Percentiles rank a stretch among this genome's conserved stretches.
phyloP scores from a whole-genome alignment of 1,284 basidiomycete genomes.

The Cryptococcus sp. region DNA sequence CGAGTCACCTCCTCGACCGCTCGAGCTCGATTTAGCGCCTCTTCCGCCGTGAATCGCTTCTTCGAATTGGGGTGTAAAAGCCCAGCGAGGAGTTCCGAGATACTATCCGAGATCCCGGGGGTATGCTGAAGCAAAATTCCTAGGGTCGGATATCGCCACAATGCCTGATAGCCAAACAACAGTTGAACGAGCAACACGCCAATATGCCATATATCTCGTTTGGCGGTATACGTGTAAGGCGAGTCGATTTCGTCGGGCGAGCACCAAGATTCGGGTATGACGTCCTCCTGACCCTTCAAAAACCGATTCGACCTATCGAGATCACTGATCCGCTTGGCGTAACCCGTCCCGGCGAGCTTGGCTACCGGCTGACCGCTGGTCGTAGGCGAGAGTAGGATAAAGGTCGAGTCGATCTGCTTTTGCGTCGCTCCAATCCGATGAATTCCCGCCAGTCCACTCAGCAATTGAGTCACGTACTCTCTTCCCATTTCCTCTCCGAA shows the following conservation, averaged over 20 bases:
- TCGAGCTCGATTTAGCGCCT: slow-evolving; percentile 31
- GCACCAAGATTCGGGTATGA: slow-evolving; percentile 38
- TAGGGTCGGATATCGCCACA: slow-evolving; percentile 35
- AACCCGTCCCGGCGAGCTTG: slow-evolving; percentile 42
- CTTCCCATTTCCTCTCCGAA: slow-evolving; percentile 38
- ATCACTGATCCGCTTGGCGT: slow-evolving; percentile 40
- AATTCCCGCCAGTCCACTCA: slow-evolving; percentile 37
- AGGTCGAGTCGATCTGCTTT: slow-evolving; percentile 40
- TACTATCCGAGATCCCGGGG: slow-evolving; percentile 22
- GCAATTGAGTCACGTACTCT: slow-evolving; percentile 40
- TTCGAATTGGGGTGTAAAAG: slow-evolving; percentile 36
- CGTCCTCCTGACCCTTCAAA: slow-evolving; percentile 25
- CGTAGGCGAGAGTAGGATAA: slow-evolving; percentile 25
- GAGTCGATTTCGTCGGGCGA: slow-evolving; percentile 45
- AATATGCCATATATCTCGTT: slow-evolving; percentile 45
- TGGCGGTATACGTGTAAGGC: slow-evolving; percentile 38
- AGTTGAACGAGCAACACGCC: slow-evolving; percentile 42
- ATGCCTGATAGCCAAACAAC: slow-evolving; percentile 34
- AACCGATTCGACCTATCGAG: slow-evolving; percentile 47
- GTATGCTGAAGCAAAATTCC: slow-evolving; percentile 33
- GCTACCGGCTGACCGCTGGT: slow-evolving; percentile 20
- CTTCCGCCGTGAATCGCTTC: slow-evolving; percentile 40
- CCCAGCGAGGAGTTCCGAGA: slow-evolving; percentile 31
- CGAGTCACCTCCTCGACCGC: slow-evolving; percentile 13
- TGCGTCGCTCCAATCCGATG: slow-evolving; percentile 37